phyloP scores from a whole-genome alignment of 371 early-diverging fungal genomes.

The Rhizopus delemar region DNA sequence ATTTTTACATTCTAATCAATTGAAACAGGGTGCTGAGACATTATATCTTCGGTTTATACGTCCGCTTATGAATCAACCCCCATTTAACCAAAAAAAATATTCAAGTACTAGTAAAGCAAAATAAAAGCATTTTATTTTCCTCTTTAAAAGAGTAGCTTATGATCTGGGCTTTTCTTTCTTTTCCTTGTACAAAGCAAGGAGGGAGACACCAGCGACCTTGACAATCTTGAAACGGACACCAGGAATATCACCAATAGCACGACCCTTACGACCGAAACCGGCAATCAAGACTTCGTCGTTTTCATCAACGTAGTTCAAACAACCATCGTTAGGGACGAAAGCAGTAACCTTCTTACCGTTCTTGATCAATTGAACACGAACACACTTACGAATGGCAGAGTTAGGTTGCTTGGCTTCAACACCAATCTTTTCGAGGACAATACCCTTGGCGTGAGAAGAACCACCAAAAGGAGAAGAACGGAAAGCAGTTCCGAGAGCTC shows the following conservation, averaged over 20 bases:
- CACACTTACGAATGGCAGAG: slow-evolving; percentile 99
- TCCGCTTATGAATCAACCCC: neutral
- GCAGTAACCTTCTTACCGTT: slow-evolving; percentile 99
- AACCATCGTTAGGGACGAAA: slow-evolving; percentile 99
- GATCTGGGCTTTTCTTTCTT: slow-evolving; percentile 99
- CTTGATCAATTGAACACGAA: slow-evolving; percentile 99
- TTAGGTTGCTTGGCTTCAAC: slow-evolving; percentile 99
- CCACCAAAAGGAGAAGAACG: slow-evolving; percentile 98
- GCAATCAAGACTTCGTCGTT: slow-evolving; percentile 97
- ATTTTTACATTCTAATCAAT: neutral
- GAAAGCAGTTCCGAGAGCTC: slow-evolving; percentile 97
- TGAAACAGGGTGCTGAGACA: neutral
- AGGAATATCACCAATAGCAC: slow-evolving; percentile 99
- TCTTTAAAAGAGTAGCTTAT: slow-evolving; percentile 55
- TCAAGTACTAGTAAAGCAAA: neutral
- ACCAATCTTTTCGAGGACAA: slow-evolving; percentile 99
- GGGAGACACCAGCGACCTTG: slow-evolving; percentile 99
- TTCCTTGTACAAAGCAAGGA: slow-evolving; percentile 99
- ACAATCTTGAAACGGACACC: slow-evolving; percentile 99
- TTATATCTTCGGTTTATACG: neutral
- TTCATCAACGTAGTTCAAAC: slow-evolving; percentile 97
- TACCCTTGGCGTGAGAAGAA: slow-evolving; percentile 99
- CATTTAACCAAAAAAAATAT: neutral
- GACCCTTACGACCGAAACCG: slow-evolving; percentile 93
- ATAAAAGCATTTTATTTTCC: neutral